Conservation (phyloP, 1,284 basidiomycete genomes). For the Abortiporus biennis region DNA sequence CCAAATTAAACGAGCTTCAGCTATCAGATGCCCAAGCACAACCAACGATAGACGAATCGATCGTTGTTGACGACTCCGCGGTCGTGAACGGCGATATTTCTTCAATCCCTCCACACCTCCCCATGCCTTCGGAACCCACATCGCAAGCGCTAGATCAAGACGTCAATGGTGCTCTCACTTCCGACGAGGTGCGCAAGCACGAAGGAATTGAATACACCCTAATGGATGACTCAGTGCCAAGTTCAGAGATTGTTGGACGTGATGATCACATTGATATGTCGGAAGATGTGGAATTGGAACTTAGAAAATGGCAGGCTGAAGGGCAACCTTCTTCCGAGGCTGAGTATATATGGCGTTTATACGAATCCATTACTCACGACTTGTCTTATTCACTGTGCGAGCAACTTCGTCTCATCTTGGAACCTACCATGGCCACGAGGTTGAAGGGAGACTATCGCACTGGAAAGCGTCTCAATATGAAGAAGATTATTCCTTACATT, state of each 20-base stretch:
- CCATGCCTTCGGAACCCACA: conserved; percentile 2
- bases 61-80: conserved; percentile 22
- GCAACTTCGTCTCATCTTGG: conserved; percentile 94
- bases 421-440: conserved; percentile 91
- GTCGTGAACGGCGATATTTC: conserved; percentile 43
- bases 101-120: conserved; percentile 11
- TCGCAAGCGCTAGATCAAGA: conserved; percentile 27
- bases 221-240: conserved; percentile 14
- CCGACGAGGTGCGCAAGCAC: conserved; percentile 24
- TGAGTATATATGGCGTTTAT: conserved; percentile 84
- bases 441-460: conserved; percentile 97
- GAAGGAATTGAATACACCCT: conserved; percentile 7
- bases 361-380: conserved; percentile 87
- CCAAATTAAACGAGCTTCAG: conserved; percentile 77
- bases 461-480: conserved; percentile 98
- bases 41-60: conserved; percentile 64
- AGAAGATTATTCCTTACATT: conserved; percentile 98
- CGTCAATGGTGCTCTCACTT: conserved; percentile 43
- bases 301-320: conserved; percentile 58
- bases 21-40: too few species aligned
- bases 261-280: conserved; percentile 27
- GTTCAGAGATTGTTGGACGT: conserved; percentile 14
- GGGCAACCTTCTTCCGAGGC: conserved; percentile 55
- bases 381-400: conserved; percentile 92
- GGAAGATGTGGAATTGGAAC: conserved; percentile 47